Evolutionary conservation across 148 eudicot species (phyloP), one percentile per base, ranked within the genome.

Genomic region (Rhododendron griersonianum): DNA sequence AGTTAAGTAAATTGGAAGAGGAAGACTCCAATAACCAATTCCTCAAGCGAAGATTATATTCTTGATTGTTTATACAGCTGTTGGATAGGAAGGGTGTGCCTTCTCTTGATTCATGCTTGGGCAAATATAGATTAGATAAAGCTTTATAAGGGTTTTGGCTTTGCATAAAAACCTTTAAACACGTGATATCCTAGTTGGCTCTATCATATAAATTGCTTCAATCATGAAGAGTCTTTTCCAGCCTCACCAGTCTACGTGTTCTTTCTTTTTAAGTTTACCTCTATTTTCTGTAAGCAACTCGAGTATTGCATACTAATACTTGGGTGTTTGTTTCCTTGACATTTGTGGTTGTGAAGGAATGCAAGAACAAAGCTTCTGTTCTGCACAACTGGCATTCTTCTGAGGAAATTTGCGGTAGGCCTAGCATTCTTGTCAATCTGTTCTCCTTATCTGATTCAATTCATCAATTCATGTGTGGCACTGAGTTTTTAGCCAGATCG

Each of bases 331-430:
- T 82, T 30, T 74, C 82, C 41, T 80, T 35, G 41, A 28, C 83
- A 57, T 61, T 75, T 86, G 28, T 82, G 73, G 69, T 71, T 50
- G 84, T 88, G 87, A 76, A 96, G 99, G 94, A 95, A 92, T 89
- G 98, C 93, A 85, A 88, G 86, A 78, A 96, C 99, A 81, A 96
- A 93, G 89, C 98, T 96, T 86, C 96, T 96, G 67, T 96, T 96
- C 89, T 96, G 99, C 90, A 96, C 99, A 41, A 96, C 98, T 76
- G 99, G 99, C 87, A 96, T 96, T 89, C 99, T 96, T 81, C 87
- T 96, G 89, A 90, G 99, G 91, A 96, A 91, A 91, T 85, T 96
- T 73, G 94, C 91, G 91, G 99, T 96, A 95, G 10, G 94, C 81
- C 15, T 89, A 55, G 44, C 78, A 41, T 78, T 83, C 78, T 83